These are phyloP conservation scores for Coffea humblotiana DNA, from an alignment of 305 asterid species.

Conservation along the genomic window DNA sequence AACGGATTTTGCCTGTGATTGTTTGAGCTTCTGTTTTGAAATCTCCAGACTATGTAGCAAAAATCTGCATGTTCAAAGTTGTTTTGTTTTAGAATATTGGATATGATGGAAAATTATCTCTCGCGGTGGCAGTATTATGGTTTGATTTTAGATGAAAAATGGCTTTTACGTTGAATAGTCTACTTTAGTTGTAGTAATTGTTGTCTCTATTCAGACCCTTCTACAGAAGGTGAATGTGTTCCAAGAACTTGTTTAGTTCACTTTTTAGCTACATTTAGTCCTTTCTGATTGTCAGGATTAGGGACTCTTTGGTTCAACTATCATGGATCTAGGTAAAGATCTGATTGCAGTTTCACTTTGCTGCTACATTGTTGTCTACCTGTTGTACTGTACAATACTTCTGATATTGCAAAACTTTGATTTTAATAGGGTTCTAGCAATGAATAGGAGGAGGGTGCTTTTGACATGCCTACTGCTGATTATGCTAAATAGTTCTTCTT, in stretches of 20 bases:
- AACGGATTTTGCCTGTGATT: not conserved
- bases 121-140: not conserved
- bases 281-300: not conserved
- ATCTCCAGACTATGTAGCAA: not conserved
- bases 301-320: not conserved
- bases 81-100: not conserved
- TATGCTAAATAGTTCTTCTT: not conserved
- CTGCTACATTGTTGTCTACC: not conserved
- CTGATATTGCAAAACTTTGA: not conserved
- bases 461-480: not conserved
- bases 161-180: too few relatives aligned
- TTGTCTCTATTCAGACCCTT: not conserved
- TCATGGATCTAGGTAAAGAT: not conserved
- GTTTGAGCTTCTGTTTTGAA: not conserved
- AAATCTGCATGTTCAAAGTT: not conserved
- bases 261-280: too few relatives aligned
- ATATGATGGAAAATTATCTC: not conserved
- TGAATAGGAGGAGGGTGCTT: not conserved
- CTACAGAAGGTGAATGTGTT: not conserved
- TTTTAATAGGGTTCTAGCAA: not conserved
- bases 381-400: not conserved
- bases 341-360: not conserved
- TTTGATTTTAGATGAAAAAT: not conserved
- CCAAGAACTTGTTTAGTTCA: not conserved
- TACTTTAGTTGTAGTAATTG: not conserved